Evolutionary conservation across 768 basidiomycete genomes (phyloP).

Genomic region (Tricholoma saponaceum): DNA sequence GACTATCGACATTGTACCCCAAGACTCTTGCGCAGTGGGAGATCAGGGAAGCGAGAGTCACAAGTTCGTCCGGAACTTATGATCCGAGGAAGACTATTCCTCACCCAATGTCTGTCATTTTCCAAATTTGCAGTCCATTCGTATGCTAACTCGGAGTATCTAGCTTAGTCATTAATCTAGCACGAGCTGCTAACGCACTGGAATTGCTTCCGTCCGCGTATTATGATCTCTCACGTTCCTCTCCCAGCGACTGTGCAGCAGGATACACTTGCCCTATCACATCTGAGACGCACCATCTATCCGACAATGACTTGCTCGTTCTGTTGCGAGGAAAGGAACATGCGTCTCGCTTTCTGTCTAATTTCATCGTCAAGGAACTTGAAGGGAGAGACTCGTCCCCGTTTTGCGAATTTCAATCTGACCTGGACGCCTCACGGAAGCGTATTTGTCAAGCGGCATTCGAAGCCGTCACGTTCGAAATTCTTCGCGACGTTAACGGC

Average conservation of each 20-base stretch:
- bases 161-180: slow-evolving; percentile 66
- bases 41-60: slow-evolving; percentile 54
- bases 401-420: slow-evolving; percentile 46
- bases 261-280: slow-evolving; percentile 41
- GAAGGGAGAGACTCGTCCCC: slow-evolving; percentile 56
- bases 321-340: slow-evolving; percentile 70
- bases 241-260: slow-evolving; percentile 55
- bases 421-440: slow-evolving; percentile 38
- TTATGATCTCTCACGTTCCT: slow-evolving; percentile 72
- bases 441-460: slow-evolving; percentile 68
- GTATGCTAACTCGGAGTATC: not conserved
- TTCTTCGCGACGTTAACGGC: slow-evolving; percentile 70
- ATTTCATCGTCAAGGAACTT: slow-evolving; percentile 71
- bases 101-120: slow-evolving; percentile 60
- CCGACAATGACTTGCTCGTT: slow-evolving; percentile 51
- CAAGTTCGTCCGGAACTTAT: slow-evolving; percentile 46
- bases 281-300: slow-evolving; percentile 35
- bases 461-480: slow-evolving; percentile 70
- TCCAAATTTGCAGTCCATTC: not conserved
- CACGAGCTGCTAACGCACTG: slow-evolving; percentile 47
- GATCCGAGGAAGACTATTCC: slow-evolving; percentile 51
- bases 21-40: slow-evolving; percentile 64
- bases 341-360: slow-evolving; percentile 69
- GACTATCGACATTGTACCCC: slow-evolving; percentile 56
- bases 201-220: slow-evolving; percentile 72